Evolutionary conservation across 371 early-diverging fungal genomes (phyloP), one percentile per base, ranked within the genome.

Genomic region (Rhizopus arrhizus): DNA sequence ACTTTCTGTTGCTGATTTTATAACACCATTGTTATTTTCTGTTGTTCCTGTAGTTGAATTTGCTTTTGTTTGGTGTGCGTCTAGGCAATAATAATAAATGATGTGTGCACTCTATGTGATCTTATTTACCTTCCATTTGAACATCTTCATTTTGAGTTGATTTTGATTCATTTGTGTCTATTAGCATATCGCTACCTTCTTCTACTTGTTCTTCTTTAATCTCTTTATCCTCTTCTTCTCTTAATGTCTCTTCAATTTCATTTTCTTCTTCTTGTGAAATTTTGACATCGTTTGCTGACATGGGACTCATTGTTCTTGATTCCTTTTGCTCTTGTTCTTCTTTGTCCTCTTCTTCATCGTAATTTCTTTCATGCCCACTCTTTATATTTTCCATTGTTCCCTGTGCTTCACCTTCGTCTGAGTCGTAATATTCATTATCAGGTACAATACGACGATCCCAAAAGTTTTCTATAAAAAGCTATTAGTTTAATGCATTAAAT

Each of bases 361-460:
- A 71, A 49, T 65, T 62, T 58, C 73, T 68, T 51, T 76, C 58
- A 54, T 76, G 63, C 32, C 68, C 57, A 38, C 72, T 72, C 36
- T 41, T 55, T 12, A 62, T 46, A 43, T 66, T 68, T 4, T 53
- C 55, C 10, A 53, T 55, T 11, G 69, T 58, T 10, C 73, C 75
- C 56, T 71, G 69, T 28, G 69, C 69, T 53, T 81, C 81, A n/a
- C 87, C 89, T 59, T 89, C 89, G 54, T 89, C 88, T 10, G 84
- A 84, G 58, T 90, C 90, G 32, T 87, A 87, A 15, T 75, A 80
- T 70, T 88, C 88, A 43, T 81, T 84, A 28, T 85, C 85, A 31
- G 85, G 88, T 5, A 83, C 73, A n/a, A 84, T 72, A 32, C 82
- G 83, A 36, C 76, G 63, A 70, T 90, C 90, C 66, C 79, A 75